A percentile compares a stretch with the other conserved stretches of the same genome.
Conservation (phyloP, 129 eudicot genomes). For the Calendula officinalis region DNA sequence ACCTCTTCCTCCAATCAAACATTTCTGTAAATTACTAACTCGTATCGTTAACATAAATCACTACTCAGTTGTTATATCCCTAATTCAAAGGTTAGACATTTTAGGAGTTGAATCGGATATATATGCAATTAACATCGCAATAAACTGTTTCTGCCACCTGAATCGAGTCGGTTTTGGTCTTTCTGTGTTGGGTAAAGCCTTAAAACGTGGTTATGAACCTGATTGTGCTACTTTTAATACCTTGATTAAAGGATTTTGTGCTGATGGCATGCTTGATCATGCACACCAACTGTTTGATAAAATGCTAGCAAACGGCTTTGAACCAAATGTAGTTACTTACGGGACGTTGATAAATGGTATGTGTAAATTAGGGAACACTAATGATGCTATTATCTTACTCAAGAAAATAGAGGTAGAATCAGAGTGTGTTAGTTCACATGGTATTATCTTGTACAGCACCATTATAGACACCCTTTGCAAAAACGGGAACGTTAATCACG, state of each 20-base stretch:
- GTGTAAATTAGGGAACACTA: slow-evolving; percentile 26
- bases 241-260: slow-evolving; percentile 29
- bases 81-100: slow-evolving; percentile 19
- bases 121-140: slow-evolving; percentile 13
- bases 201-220: slow-evolving; percentile 21
- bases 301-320: slow-evolving; percentile 14
- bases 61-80: slow-evolving; percentile 26
- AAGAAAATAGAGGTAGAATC: slow-evolving; percentile 9
- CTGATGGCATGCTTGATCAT: slow-evolving; percentile 4
- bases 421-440: neutral
- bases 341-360: slow-evolving; percentile 27
- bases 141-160: slow-evolving; percentile 29
- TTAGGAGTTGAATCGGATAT: slow-evolving; percentile 21
- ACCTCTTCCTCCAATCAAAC: slow-evolving; percentile 20
- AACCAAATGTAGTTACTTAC: slow-evolving; percentile 16
- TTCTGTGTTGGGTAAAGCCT: slow-evolving; percentile 17
- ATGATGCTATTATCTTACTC: slow-evolving; percentile 24
- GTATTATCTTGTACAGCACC: slow-evolving; percentile 14
- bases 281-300: slow-evolving; percentile 28
- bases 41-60: slow-evolving; percentile 26
- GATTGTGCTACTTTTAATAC: slow-evolving; percentile 29
- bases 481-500: slow-evolving; percentile 1
- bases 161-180: slow-evolving; percentile 16
- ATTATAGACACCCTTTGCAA: slow-evolving; percentile 27
- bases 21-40: slow-evolving; percentile 25